Evolutionary conservation across 805 yeast genomes (phyloP), one percentile per base, ranked within the genome.

Genomic region (Hanseniaspora meyeri): DNA sequence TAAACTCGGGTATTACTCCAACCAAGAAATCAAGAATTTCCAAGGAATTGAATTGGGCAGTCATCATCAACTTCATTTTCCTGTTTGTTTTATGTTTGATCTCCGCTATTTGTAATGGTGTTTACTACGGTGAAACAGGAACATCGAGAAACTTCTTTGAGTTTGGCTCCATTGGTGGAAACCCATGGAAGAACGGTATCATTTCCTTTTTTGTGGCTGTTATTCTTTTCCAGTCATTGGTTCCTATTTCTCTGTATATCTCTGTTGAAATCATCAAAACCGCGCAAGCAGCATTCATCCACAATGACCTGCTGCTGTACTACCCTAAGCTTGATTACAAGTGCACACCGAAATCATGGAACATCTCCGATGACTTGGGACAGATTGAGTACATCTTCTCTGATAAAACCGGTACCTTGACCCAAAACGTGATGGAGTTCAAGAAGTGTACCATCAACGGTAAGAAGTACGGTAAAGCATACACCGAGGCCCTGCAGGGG

Each of bases 341-440:
- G 2, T 86, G 95, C 67, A 81, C 85, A 11, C 93, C 95, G 16
- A 85, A 85, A 64, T 77, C 90, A 0, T 86, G 95, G 95, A 83
- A 80, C 64, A 85, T 86, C 46, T 83, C 90, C 2, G 95, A 86
- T 72, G 95, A 86, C 68, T 72, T 86, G 62, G 95, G 95, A 36
- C 95, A 86, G 67, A 82, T 86, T 61, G 95, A 86, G 66, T 86
- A 86, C 65, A 80, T 86, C 50, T 86, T 86, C 67, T 82, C 88
- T 69, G 95, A 85, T 70, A 85, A 85, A 66, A 85, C 95, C 0
- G 95, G 95, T 59, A 85, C 95, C 1, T 70, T 85, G 63, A 85
- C 95, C 1, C 93, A 85, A 66, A 85, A 85, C 65, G 79, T 85
- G 31, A 86, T 86, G 95, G 93, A 86, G 65, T 85, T 83, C 68